These are phyloP conservation scores for Pseudonectria foliicola DNA, from an alignment of 2,329 filamentous ascomycete genomes.

Conservation along the genomic window DNA sequence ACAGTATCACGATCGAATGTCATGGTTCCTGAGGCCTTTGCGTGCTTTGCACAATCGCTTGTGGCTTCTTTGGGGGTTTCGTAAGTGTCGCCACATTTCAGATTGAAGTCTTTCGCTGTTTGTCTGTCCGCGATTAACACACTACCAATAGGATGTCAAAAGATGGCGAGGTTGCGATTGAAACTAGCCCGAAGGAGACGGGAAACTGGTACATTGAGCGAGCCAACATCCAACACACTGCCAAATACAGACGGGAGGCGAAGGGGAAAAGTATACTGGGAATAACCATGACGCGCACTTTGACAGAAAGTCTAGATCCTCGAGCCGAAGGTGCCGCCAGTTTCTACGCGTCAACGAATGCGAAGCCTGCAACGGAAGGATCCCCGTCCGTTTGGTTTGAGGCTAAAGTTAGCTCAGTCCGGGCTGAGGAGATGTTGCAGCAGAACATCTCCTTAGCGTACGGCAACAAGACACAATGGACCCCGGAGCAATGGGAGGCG, in stretches of 20 bases:
- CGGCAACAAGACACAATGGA: conserved; percentile 22
- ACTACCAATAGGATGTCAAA: conserved; percentile 7
- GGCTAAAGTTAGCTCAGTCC: conserved; percentile 19
- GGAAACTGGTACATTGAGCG: conserved; percentile 9
- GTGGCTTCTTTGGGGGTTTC: conserved; percentile 15
- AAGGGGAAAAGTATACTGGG: conserved; percentile 13
- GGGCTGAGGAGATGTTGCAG: conserved; percentile 10
- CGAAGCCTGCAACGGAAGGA: conserved; percentile 3
- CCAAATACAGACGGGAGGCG: conserved; percentile 11
- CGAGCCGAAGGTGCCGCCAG: not conserved
- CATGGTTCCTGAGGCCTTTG: conserved; percentile 9
- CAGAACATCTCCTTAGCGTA: conserved; percentile 21
- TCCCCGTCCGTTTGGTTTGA: conserved; percentile 22
- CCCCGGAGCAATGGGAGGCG: conserved; percentile 11
- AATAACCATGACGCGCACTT: conserved; percentile 15
- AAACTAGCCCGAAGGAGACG: conserved; percentile 4
- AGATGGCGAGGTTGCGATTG: conserved; percentile 12
- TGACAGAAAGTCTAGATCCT: conserved; percentile 4
- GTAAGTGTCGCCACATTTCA: conserved; percentile 15
- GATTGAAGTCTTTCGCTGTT: too few relatives aligned
- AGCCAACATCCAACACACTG: conserved; percentile 16
- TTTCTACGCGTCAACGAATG: conserved; percentile 8
- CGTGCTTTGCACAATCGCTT: conserved; percentile 13
- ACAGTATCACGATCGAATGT: conserved; percentile 8
- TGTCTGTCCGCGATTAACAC: too few relatives aligned